Conservation (phyloP, 1,284 basidiomycete species). For the Heterobasidion annosum region DNA sequence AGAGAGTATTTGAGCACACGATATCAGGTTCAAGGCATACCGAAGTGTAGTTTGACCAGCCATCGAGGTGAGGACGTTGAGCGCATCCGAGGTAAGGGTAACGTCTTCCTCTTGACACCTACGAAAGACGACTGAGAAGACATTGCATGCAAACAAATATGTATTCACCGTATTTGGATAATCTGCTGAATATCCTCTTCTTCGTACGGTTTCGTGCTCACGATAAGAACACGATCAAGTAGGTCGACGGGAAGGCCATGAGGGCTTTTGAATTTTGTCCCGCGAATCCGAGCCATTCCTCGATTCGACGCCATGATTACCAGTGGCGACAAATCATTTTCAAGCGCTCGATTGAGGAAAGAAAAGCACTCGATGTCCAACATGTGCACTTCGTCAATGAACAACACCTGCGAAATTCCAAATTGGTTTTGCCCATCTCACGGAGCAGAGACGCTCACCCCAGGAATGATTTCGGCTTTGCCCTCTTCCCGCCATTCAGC, state of each 20-base stretch:
- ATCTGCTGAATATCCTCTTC: slow-evolving; percentile 87
- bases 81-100: slow-evolving; percentile 67
- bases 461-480: slow-evolving; percentile 96
- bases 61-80: slow-evolving; percentile 78
- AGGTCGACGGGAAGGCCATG: slow-evolving; percentile 95
- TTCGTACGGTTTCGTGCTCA: slow-evolving; percentile 86
- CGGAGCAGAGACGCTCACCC: slow-evolving; percentile 47
- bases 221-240: slow-evolving; percentile 91
- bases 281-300: slow-evolving; percentile 90
- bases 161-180: slow-evolving; percentile 79
- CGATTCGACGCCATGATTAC: slow-evolving; percentile 99
- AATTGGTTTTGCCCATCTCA: neutral
- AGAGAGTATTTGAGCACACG: slow-evolving; percentile 80
- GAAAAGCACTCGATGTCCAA: slow-evolving; percentile 99
- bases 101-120: slow-evolving; percentile 97
- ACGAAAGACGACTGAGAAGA: slow-evolving; percentile 1
- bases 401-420: slow-evolving; percentile 55
- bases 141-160: neutral
- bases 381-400: slow-evolving; percentile 98
- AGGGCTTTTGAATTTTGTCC: slow-evolving; percentile 89
- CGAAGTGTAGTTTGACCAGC: slow-evolving; percentile 81
- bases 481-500: slow-evolving; percentile 98
- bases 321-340: slow-evolving; percentile 88
- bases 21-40: slow-evolving; percentile 90
- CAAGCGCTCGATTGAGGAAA: slow-evolving; percentile 93